Base-by-base conservation (phyloP, 2,329 filamentous ascomycete genomes). In the Paraphoma sp. region DNA sequence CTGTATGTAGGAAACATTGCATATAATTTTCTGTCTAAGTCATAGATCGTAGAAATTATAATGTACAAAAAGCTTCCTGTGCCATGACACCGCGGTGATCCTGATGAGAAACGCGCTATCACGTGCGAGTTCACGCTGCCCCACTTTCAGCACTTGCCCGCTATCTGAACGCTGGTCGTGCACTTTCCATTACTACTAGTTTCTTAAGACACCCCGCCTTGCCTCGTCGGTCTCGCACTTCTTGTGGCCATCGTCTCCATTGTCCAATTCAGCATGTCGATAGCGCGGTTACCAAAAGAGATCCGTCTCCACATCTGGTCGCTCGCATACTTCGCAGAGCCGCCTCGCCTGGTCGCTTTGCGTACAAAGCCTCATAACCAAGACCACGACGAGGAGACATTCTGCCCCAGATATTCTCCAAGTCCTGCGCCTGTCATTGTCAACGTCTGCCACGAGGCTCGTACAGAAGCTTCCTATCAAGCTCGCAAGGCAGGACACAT, bases 231-330 rank as follows among this genome's bases (percentile, higher is more conserved):
- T 36, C 10, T 36, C 33, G 10, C 9, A 36, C 9, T 36, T 36
- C 33, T 36, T 36, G 10, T 36, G 9, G 3, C 6, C 3, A 28
- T 11, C 12, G 28, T 43, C 23, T 3, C 28, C n/a, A 17, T 16
- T 8, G 29, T 38, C 28, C 23, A 4, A 40, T 14, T 23, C 14
- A 28, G 12, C 16, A 68, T 69, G 67, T 63, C 62, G n/a, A 49
- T 68, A n/a, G 53, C 51, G 18, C 28, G 17, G 14, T 55, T 69
- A 7, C 67, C 67, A 18, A 69, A 69, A 36, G 67, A 69, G 30
- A 46, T 69, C 3, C 67, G 67, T 12, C 52, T 69, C n/a, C 57
- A 65, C 9, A 64, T 69, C 18, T 69, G 65, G 65, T 42, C 56
- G 14, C 56, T 58, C 8, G 60, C 42, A 16, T 69, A 68, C 49